Base-by-base conservation (phyloP, 2,329 filamentous ascomycete genomes). In the Ophiostoma piceae region DNA sequence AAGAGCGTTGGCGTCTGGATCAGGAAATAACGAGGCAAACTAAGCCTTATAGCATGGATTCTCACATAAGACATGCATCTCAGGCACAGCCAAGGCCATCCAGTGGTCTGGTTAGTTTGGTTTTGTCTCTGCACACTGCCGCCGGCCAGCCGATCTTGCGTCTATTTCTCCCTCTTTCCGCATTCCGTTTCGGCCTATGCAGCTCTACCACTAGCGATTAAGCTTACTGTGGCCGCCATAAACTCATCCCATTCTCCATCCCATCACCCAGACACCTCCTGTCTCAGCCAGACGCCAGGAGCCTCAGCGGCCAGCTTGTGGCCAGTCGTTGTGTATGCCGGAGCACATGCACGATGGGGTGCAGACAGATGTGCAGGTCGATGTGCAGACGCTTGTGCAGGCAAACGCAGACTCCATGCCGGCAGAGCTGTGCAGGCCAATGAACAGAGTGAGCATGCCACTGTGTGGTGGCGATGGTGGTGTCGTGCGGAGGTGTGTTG, bases 261-360 rank as follows among this genome's bases (percentile, higher is more conserved):
- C 57, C 57, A 62, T 32, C 35, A 35, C 35, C 35, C 35, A 35
- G 35, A 62, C 57, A 62, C 22, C 26, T 62, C 57, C 26, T 35
- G 57, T 62, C 57, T 62, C 57, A 62, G 57, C 57, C 57, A 62
- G 57, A 32, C 57, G 57, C 57, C 57, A 32, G 26, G n/a, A 32
- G 57, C 26, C n/a, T 9, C 57, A 62, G 26, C 5, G 12, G 22
- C 22, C 57, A 16, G 57, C 57, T 16, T 12, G 57, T 62, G 26
- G 57, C 57, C 22, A 62, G 26, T 62, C 11, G 26, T 32, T 62
- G 26, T 29, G 26, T 62, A 32, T 32, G 26, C 22, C 51, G 22
- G 57, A 16, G 57, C 57, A 32, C 51, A 57, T 57, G 51, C 51
- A 12, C n/a, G n/a, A 29, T 57, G n/a, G 8, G 7, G 47, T 54